Base-by-base conservation (phyloP, 768 basidiomycete species). In the Multifurca ochricompacta region DNA sequence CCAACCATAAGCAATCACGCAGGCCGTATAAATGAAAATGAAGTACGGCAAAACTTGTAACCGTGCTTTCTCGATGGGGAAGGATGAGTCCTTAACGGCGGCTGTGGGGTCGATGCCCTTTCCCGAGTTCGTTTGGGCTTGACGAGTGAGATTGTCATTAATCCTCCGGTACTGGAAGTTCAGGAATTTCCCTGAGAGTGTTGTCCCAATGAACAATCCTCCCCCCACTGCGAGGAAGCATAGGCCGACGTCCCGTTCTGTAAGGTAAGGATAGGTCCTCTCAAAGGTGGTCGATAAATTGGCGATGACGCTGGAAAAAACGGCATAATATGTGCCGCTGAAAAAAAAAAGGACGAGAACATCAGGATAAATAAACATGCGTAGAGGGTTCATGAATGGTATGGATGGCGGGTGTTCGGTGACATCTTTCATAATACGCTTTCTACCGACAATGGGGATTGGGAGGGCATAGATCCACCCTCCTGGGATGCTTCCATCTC, bases 171-270 rank as follows among this genome's bases (percentile, higher is more conserved):
- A 94, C 57, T 89, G 81, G 59, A 70, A 69, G 60, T 93, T 85
- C 8, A 91, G 65, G 10, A 87, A 62, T 51, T 71, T 77, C 3
- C 91, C 90, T 19, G 73, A 80, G 1, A 74, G 21, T n/a, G 73
- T 64, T 18, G 80, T 76, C 11, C 88, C 83, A 14, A 83, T 45
- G 8, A 80, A 67, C 69, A 82, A 82, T 0, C 91, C 92, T 14
- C 79, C 77, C 2, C 89, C 91, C 47, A 85, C 77, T 1, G 82
- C 79, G 50, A 92, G 69, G 70, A 83, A 93, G 66, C 86, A 91
- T 4, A 93, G 68, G 2, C 91, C 91, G 30, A 87, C 74, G 21
- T 78, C 74, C 3, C 81, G 80, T 57, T 87, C 77, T 52, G 67
- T 76, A 18, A 89, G 71, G 56, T 68, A 74, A 0, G 81, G 75